phyloP scores from a whole-genome alignment of 768 basidiomycete genomes.

The Phaeotremella skinneri region DNA sequence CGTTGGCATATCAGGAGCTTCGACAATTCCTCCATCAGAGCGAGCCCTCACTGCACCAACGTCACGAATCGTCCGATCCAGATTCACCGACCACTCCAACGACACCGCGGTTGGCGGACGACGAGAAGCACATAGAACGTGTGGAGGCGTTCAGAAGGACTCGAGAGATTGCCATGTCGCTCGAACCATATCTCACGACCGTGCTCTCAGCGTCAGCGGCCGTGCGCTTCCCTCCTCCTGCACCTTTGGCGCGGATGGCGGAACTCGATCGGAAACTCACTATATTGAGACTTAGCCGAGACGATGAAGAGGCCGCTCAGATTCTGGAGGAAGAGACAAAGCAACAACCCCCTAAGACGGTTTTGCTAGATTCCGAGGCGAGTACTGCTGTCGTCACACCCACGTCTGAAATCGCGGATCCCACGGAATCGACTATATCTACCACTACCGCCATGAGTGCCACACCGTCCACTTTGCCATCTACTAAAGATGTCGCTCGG shows the following conservation, averaged over 20 bases:
- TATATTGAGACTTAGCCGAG: conserved; percentile 70
- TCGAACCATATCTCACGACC: conserved; percentile 78
- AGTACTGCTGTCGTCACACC: conserved; percentile 1
- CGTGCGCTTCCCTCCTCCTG: conserved; percentile 85
- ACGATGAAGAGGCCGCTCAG: conserved; percentile 65
- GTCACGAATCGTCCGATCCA: conserved; percentile 42
- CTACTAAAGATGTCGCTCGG: conserved; percentile 20
- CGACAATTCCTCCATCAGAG: conserved; percentile 35
- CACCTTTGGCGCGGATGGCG: conserved; percentile 81
- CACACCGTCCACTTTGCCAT: conserved; percentile 7
- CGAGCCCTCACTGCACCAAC: conserved; percentile 50
- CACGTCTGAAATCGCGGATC: conserved; percentile 4
- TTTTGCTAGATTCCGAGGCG: conserved; percentile 6
- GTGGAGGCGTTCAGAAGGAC: conserved; percentile 48
- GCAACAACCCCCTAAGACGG: conserved; percentile 13
- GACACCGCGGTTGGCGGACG: conserved; percentile 3
- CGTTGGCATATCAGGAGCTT: conserved; percentile 31
- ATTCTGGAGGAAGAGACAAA: conserved; percentile 63
- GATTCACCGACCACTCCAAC: conserved; percentile 32
- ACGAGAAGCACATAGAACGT: conserved; percentile 24
- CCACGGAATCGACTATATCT: conserved; percentile 12
- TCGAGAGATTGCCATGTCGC: conserved; percentile 70
- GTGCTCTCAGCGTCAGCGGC: conserved; percentile 94
- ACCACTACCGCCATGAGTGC: conserved; percentile 29
- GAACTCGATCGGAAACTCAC: conserved; percentile 77